Evolutionary conservation across 176 grass and related monocot genomes (phyloP).

Genomic region (Aechmea fasciata): DNA sequence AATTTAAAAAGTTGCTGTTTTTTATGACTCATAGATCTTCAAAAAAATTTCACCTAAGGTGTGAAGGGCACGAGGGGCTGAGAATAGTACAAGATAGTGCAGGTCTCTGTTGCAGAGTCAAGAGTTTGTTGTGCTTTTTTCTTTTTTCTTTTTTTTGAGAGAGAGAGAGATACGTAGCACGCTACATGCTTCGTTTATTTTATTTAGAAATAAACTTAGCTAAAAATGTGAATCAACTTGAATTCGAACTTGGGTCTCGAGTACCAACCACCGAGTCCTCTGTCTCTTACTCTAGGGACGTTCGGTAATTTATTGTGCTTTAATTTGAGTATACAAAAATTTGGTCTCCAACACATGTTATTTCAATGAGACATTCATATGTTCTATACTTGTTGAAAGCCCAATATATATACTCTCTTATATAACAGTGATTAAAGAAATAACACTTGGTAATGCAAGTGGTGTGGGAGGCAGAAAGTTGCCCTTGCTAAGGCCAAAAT

Average conservation of each 20-base stretch:
- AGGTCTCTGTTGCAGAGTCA: conserved; percentile 47
- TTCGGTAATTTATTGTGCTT: too few relatives aligned
- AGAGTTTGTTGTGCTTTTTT: conserved; percentile 39
- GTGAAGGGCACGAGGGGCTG: conserved; percentile 22
- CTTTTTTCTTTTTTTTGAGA: too few relatives aligned
- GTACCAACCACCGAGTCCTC: too few relatives aligned
- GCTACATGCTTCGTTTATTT: too few relatives aligned
- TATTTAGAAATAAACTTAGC: too few relatives aligned
- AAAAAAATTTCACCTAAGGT: conserved; percentile 13
- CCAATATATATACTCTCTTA: conserved; percentile 40
- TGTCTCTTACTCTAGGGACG: too few relatives aligned
- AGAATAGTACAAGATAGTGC: conserved; percentile 30
- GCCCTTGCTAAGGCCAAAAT: too few relatives aligned
- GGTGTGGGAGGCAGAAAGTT: conserved; percentile 22
- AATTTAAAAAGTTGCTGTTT: not conserved
- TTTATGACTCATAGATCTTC: conserved; percentile 10
- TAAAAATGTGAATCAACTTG: too few relatives aligned
- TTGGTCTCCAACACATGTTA: conserved; percentile 15
- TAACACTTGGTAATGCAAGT: conserved; percentile 31
- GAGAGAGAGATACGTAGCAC: too few relatives aligned
- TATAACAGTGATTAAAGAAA: conserved; percentile 20
- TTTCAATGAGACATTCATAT: conserved; percentile 32
- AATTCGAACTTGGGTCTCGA: too few relatives aligned
- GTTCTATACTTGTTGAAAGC: conserved; percentile 28
- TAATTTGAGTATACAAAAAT: conserved; percentile 33